Percentiles rank a stretch among this genome's conserved stretches.
These are phyloP conservation scores for Inga leiocalycina DNA, from an alignment of 306 rosid species.

Conservation along the genomic window DNA sequence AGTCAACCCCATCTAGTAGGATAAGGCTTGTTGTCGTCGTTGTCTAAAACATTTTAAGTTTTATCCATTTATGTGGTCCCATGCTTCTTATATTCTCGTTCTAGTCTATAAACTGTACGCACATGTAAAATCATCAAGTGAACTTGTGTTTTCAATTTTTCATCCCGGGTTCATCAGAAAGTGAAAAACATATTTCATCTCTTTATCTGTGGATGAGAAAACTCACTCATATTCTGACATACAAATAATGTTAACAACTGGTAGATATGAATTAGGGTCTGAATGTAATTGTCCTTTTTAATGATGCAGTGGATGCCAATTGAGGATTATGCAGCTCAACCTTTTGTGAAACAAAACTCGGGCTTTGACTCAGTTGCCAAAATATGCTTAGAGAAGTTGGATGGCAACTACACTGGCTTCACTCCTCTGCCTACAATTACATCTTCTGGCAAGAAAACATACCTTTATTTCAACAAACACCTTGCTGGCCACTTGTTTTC, in stretches of 20 bases:
- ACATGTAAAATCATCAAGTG: background rate
- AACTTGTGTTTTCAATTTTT: background rate
- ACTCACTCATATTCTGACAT: background rate
- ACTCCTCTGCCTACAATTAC: slow-evolving; percentile 40
- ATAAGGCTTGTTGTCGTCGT: too few relatives aligned
- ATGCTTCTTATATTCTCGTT: background rate
- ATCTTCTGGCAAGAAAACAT: slow-evolving; percentile 58
- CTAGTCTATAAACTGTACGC: background rate
- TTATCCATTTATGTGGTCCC: background rate
- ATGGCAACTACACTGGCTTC: slow-evolving; percentile 58
- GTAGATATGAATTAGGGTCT: background rate
- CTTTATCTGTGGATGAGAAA: background rate
- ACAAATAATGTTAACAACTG: background rate
- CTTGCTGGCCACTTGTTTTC: slow-evolving; percentile 13
- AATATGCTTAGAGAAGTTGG: slow-evolving; percentile 65
- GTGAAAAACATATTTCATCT: background rate
- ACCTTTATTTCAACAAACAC: slow-evolving; percentile 49
- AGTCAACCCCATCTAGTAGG: too few relatives aligned
- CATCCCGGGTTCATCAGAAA: slow-evolving; percentile 14
- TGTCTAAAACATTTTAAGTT: background rate
- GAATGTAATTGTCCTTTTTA: slow-evolving; percentile 25
- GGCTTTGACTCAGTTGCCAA: slow-evolving; percentile 49
- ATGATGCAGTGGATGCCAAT: slow-evolving; percentile 75
- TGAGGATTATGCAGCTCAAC: slow-evolving; percentile 68
- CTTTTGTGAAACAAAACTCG: slow-evolving; percentile 51